phyloP scores from a whole-genome alignment of 768 basidiomycete species.

The Mrakia hoshinonis region DNA sequence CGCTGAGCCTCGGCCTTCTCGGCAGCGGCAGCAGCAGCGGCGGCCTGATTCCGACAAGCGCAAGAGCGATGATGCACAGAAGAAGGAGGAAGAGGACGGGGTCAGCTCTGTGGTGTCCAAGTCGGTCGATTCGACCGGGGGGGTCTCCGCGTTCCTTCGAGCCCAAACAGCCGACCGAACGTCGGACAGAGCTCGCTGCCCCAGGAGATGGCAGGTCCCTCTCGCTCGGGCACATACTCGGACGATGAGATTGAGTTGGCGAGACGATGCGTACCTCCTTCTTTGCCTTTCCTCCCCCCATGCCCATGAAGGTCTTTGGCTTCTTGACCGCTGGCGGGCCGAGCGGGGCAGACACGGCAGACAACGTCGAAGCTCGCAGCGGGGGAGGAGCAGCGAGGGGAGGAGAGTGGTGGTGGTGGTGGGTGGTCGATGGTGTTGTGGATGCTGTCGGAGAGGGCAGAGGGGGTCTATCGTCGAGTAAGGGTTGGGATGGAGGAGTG shows the following conservation, averaged over 20 bases:
- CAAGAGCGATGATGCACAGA: not conserved
- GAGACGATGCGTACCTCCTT: not conserved
- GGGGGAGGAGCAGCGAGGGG: conserved; percentile 19
- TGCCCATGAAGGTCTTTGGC: conserved; percentile 7
- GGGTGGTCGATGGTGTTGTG: not conserved
- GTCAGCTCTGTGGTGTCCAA: not conserved
- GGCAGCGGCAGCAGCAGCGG: not conserved
- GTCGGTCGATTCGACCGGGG: not conserved
- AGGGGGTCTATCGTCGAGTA: not conserved
- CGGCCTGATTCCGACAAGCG: not conserved
- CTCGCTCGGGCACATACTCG: no score
- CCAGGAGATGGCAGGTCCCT: no score
- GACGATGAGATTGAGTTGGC: not conserved
- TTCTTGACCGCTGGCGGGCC: not conserved
- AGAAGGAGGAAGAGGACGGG: not conserved
- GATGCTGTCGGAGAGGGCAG: not conserved
- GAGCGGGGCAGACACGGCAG: not conserved
- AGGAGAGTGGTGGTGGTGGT: conserved; percentile 19
- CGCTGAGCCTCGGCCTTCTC: not conserved
- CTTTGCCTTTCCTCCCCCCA: not conserved
- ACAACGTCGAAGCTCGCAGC: conserved; percentile 20
- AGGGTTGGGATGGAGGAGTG: not conserved
- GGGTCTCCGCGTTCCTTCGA: not conserved
- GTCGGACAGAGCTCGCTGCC: no score
- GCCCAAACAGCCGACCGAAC: conserved; percentile 7